phyloP scores from a whole-genome alignment of 148 eudicot genomes.

The Cornus suecica region DNA sequence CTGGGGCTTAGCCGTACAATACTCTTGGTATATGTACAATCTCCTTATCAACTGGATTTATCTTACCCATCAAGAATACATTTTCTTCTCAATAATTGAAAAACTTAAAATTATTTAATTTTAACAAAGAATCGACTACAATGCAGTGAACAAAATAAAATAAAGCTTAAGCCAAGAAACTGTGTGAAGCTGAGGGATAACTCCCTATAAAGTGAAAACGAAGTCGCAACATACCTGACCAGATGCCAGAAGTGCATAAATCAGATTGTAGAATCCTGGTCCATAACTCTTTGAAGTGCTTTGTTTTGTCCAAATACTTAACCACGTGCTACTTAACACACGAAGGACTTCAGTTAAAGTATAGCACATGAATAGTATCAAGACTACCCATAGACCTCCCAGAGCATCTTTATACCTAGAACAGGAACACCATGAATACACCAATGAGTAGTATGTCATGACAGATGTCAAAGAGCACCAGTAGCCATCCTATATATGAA shows the following conservation, averaged over 20 bases:
- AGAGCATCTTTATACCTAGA: slow-evolving; percentile 60
- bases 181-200: neutral
- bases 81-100: neutral
- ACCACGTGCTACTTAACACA: slow-evolving; percentile 72
- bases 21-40: neutral
- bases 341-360: slow-evolving; percentile 61
- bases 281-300: slow-evolving; percentile 36
- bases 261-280: slow-evolving; percentile 49
- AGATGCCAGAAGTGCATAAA: slow-evolving; percentile 50
- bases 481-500: neutral
- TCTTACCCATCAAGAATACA: neutral
- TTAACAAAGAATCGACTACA: neutral
- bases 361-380: slow-evolving; percentile 53
- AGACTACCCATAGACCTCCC: slow-evolving; percentile 65
- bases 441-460: neutral
- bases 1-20: neutral
- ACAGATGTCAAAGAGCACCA: neutral
- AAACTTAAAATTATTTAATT: neutral
- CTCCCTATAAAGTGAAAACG: neutral
- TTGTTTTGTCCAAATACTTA: slow-evolving; percentile 66
- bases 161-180: slow-evolving; percentile 3
- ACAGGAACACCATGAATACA: neutral
- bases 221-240: slow-evolving; percentile 49
- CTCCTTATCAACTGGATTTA: neutral
- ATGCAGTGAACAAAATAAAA: neutral